Conservation (phyloP, 345 rosid genomes). For the Alliaria petiolata region DNA sequence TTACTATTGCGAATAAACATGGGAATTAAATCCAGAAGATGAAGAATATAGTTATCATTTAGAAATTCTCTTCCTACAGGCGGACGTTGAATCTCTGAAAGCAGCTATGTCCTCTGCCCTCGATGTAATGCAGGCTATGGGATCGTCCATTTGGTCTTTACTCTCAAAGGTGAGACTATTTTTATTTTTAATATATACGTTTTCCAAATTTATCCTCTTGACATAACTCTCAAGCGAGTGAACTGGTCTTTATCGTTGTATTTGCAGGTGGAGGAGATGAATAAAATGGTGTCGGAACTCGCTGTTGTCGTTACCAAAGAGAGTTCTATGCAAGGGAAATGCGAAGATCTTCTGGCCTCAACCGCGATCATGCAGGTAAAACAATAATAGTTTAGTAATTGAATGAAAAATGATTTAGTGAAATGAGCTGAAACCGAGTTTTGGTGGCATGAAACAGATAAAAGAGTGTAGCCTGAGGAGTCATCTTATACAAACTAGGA, state of each 20-base stretch:
- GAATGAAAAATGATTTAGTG: neutral
- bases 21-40: neutral
- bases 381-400: neutral
- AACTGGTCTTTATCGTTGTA: constrained; percentile 3
- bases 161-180: constrained; percentile 64
- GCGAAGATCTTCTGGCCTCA: constrained; percentile 68
- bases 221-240: neutral
- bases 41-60: neutral
- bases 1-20: neutral
- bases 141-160: constrained; percentile 66
- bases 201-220: neutral
- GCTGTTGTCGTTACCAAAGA: constrained; percentile 57
- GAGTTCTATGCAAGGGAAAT: constrained; percentile 63
- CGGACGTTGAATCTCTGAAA: constrained; percentile 69
- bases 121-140: constrained; percentile 88
- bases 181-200: neutral
- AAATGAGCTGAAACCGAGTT: neutral
- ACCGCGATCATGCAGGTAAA: constrained; percentile 74
- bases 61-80: constrained; percentile 46
- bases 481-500: constrained; percentile 65
- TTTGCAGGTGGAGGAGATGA: constrained; percentile 68
- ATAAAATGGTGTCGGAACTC: constrained; percentile 61
- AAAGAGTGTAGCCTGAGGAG: constrained; percentile 59
- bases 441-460: constrained; percentile 35
- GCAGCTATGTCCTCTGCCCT: constrained; percentile 83